Conservation (phyloP, 305 asterid genomes). For the Rubia balearica region DNA sequence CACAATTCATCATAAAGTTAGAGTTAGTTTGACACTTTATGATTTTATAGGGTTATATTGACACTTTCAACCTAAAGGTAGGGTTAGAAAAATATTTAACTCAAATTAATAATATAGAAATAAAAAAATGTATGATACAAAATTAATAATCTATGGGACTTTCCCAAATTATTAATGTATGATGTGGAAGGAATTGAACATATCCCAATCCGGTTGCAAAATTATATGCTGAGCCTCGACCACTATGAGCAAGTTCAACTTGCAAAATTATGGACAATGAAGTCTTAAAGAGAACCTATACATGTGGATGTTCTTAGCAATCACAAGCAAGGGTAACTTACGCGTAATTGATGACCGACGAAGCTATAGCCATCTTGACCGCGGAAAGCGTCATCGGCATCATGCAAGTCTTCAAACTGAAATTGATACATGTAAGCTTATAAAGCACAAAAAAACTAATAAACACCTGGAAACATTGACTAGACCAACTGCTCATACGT, state of each 20-base stretch:
- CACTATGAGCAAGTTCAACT: conserved; percentile 89
- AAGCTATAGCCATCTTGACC: conserved; percentile 78
- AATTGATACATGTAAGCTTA: not conserved
- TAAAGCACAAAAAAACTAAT: not conserved
- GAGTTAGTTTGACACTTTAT: no score
- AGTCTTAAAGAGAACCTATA: not conserved
- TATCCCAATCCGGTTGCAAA: no score
- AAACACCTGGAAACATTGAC: not conserved
- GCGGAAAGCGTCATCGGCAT: conserved; percentile 83
- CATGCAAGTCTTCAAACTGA: conserved; percentile 68
- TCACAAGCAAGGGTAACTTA: conserved; percentile 20
- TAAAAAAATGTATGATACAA: no score
- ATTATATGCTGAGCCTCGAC: conserved; percentile 61
- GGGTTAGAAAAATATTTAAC: no score
- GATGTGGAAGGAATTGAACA: no score
- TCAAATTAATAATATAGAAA: no score
- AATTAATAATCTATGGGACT: no score
- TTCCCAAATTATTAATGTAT: no score
- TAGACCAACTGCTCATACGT: not conserved
- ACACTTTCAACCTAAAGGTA: no score
- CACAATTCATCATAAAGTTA: no score
- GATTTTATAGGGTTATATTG: no score
- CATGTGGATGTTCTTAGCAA: not conserved
- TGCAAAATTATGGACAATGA: conserved; percentile 18
- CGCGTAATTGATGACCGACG: conserved; percentile 66